Percentiles rank a stretch among this genome's conserved stretches.
These are phyloP conservation scores for Exserohilum rostratum DNA, from an alignment of 2,329 filamentous ascomycete genomes.

Conservation along the genomic window DNA sequence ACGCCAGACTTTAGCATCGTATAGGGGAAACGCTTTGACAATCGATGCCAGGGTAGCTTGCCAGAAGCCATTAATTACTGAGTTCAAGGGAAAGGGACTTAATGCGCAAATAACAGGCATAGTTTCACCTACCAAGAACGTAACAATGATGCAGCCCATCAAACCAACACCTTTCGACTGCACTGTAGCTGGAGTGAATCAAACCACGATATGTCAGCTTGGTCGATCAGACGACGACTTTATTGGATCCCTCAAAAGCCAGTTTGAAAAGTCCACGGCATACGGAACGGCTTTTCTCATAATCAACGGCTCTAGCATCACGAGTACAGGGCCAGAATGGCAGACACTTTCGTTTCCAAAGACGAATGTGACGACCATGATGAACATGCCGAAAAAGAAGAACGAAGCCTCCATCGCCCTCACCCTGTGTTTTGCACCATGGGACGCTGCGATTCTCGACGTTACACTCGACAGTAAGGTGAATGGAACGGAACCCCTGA, in stretches of 20 bases:
- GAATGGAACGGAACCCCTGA: constrained; percentile 9
- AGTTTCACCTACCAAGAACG: not conserved
- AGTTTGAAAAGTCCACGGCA: constrained; percentile 7
- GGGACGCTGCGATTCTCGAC: constrained; percentile 11
- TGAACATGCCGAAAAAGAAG: no score
- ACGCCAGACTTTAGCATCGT: constrained; percentile 9
- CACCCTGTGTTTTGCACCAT: constrained; percentile 14
- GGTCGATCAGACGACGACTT: not conserved
- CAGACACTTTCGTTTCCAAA: no score
- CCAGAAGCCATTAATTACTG: constrained; percentile 5
- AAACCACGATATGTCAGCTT: constrained; percentile 11
- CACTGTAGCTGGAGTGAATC: not conserved
- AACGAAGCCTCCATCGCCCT: not conserved
- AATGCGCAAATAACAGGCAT: not conserved
- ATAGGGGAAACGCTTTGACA: constrained; percentile 9
- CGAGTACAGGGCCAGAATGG: no score
- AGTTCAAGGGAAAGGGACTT: no score
- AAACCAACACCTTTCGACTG: constrained; percentile 2
- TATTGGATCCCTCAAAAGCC: constrained; percentile 2
- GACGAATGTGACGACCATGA: not conserved
- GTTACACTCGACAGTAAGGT: not conserved
- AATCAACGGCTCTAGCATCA: not conserved
- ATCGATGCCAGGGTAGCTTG: constrained; percentile 16
- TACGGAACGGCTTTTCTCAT: constrained; percentile 14
- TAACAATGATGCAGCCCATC: constrained; percentile 1